Conservation (phyloP, 2,329 filamentous ascomycete species). For the Fusarium burgessii region DNA sequence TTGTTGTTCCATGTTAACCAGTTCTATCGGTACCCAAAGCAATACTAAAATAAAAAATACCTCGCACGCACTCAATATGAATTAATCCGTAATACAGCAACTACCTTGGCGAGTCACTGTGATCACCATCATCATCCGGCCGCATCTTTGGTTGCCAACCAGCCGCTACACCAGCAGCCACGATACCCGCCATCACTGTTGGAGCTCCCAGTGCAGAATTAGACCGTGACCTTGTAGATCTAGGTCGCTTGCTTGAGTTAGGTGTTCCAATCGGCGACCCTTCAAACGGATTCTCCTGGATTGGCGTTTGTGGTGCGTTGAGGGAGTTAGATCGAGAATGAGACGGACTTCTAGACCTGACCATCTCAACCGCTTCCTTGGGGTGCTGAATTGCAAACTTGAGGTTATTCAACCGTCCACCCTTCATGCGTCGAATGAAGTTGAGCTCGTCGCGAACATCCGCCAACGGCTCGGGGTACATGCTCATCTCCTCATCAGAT, state of each 20-base stretch:
- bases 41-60: constrained; percentile 40
- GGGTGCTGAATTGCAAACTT: constrained; percentile 83
- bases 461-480: constrained; percentile 77
- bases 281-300: constrained; percentile 64
- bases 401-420: constrained; percentile 83
- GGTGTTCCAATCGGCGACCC: constrained; percentile 64
- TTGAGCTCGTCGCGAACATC: constrained; percentile 85
- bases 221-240: constrained; percentile 73
- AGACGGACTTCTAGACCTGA: constrained; percentile 72
- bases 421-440: constrained; percentile 83
- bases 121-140: constrained; percentile 42
- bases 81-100: constrained; percentile 29
- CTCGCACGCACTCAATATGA: background rate
- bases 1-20: constrained; percentile 19
- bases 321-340: constrained; percentile 74
- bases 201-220: constrained; percentile 80
- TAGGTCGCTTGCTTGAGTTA: constrained; percentile 73
- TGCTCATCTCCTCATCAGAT: constrained; percentile 74
- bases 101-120: constrained; percentile 44
- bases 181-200: constrained; percentile 85
- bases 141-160: constrained; percentile 76
- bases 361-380: constrained; percentile 72
- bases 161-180: constrained; percentile 80
- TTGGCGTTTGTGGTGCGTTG: constrained; percentile 71
- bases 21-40: constrained; percentile 43